Base-by-base conservation (phyloP, 1,284 basidiomycete genomes). In the Melanopsichium pennsylvanicum region DNA sequence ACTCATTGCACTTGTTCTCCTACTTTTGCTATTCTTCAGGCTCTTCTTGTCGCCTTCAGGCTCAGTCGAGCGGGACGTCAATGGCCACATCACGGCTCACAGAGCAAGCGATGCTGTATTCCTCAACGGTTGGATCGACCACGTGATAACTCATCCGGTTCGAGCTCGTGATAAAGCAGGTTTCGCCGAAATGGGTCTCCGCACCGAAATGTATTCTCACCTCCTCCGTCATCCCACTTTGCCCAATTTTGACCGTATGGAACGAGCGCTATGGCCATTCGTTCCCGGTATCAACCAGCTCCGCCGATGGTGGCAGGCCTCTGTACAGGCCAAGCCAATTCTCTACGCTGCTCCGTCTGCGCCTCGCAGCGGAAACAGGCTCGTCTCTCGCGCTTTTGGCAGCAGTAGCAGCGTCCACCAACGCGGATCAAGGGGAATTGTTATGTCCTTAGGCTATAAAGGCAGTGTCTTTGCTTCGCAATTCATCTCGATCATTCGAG, bases 191-290 rank as follows among this genome's bases (percentile, higher is more conserved):
- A 71, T 71, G 69, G 69, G 64, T 12, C 27, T 71, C 37, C 38
- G 63, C 8, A 69, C 69, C 15, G 59, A 63, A 23, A 63, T 71
- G 59, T 71, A 71, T 25, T 61, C 69, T n/a, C 63, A 69, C 37
- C 51, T 71, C 25, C 50, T 71, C 16, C 52, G 49, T 33, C 51
- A 60, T 34, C 59, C 59, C 9, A 57, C 44, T 3, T 22, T 71
- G 45, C 60, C 63, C 27, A 54, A 50, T 38, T 66, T 67, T 31
- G 69, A 71, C n/a, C 56, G 46, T 27, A 60, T 62, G 57, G 69
- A 71, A 33, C 26, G 58, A n/a, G 63, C 49, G 18, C 57, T 71
- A 16, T 71, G 69, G 64, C 63, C 63, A 2, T 71, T 71, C 26
- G 59, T 67, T 0, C 63, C 69, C 7, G 69, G 69, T n/a, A 69